Evolutionary conservation across 176 grass and related monocot species (phyloP).

Genomic region (Musa schizocarpa): DNA sequence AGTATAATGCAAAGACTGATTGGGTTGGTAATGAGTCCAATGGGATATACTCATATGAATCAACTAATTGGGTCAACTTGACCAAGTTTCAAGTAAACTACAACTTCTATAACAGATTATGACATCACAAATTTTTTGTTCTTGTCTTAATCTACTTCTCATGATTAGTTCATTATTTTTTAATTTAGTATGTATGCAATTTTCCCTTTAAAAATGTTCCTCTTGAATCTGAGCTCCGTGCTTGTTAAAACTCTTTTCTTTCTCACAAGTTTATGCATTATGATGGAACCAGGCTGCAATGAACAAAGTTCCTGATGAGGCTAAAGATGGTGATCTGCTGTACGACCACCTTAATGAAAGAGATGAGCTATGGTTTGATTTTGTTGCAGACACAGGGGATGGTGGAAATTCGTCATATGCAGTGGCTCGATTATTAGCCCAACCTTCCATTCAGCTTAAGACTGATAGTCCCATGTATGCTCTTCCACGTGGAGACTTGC

Average conservation of each 20-base stretch:
- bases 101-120: background rate
- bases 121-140: too few species aligned
- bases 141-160: background rate
- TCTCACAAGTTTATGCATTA: conserved; percentile 15
- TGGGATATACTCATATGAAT: too few species aligned
- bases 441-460: conserved; percentile 58
- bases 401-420: conserved; percentile 83
- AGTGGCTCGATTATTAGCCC: conserved; percentile 63
- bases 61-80: background rate
- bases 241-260: conserved; percentile 1
- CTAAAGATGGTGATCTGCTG: conserved; percentile 44
- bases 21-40: too few species aligned
- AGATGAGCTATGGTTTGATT: conserved; percentile 88
- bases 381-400: conserved; percentile 87
- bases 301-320: conserved; percentile 45
- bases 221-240: background rate
- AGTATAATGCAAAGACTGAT: too few species aligned
- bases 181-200: background rate
- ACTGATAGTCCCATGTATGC: conserved; percentile 52
- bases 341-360: conserved; percentile 62
- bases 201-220: background rate
- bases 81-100: background rate
- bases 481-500: conserved; percentile 85
- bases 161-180: background rate
- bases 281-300: conserved; percentile 54